A percentile compares a stretch with the other conserved stretches of the same genome.
Evolutionary conservation across 352 stramenopile species (phyloP).

Genomic region (Phytophthora aleatoria): DNA sequence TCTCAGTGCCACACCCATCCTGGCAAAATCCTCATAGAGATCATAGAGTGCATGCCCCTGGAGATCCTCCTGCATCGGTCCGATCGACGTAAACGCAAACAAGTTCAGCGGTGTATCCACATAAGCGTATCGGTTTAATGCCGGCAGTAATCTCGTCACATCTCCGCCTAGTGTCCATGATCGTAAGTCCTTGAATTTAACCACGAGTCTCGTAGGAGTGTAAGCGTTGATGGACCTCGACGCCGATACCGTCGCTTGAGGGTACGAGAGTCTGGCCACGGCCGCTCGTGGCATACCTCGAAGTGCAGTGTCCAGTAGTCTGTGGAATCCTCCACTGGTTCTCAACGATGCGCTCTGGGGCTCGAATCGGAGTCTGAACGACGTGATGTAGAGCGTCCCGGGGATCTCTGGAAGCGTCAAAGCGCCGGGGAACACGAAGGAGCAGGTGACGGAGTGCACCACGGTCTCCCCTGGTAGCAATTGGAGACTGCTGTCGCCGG

Average conservation of each 20-base stretch:
- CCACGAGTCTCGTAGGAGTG: slow-evolving; percentile 58
- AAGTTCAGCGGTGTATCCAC: slow-evolving; percentile 71
- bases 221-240: slow-evolving; percentile 35
- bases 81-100: slow-evolving; percentile 64
- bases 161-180: slow-evolving; percentile 76
- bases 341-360: slow-evolving; percentile 52
- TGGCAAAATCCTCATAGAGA: slow-evolving; percentile 65
- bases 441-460: slow-evolving; percentile 43
- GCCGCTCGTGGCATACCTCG: slow-evolving; percentile 62
- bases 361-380: slow-evolving; percentile 76
- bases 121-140: slow-evolving; percentile 74
- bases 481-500: slow-evolving; percentile 4
- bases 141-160: slow-evolving; percentile 62
- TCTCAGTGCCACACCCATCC: slow-evolving; percentile 70
- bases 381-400: slow-evolving; percentile 67
- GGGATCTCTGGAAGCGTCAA: slow-evolving; percentile 53
- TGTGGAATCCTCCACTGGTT: slow-evolving; percentile 50
- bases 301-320: slow-evolving; percentile 65
- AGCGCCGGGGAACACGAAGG: slow-evolving; percentile 60
- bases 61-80: slow-evolving; percentile 34
- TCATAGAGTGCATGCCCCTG: slow-evolving; percentile 71
- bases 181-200: slow-evolving; percentile 84
- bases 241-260: slow-evolving; percentile 43
- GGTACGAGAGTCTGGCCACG: slow-evolving; percentile 75
- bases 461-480: slow-evolving; percentile 52